Base-by-base conservation (phyloP, 2,329 filamentous ascomycete genomes). In the Trichophyton benhamiae region DNA sequence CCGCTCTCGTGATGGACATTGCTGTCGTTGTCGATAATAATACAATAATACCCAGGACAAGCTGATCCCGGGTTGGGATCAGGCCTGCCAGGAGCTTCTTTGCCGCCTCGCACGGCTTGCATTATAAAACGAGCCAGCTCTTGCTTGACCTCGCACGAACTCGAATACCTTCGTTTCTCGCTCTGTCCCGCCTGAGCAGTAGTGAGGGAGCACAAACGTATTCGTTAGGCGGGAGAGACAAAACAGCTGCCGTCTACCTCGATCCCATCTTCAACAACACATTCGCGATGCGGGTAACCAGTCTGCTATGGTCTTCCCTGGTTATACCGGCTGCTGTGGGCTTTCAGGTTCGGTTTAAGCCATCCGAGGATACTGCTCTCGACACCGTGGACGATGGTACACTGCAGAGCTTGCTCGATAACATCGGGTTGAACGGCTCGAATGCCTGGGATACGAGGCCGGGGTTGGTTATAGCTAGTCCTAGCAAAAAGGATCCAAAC, bases 381-480 rank as follows among this genome's bases (percentile, higher is more conserved):
- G 66, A 73, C 1, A 67, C 68, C 2, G 77, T 84, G 67, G 76
- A 74, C 46, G 69, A 72, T 0, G 72, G 80, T 64, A 78, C 82
- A 7, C 72, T 83, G n/a, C 76, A 82, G 64, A 78, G 80, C 22
- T 74, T 80, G 13, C 69, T 84, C 48, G 76, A 79, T 67, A 85
- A 84, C 66, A 81, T 83, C 61, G 82, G 82, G 5, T 68, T 80
- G 1, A 70, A 77, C 68, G 81, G 81, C 17, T 73, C 74, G 4
- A 74, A 76, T 60, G 80, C 76, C 6, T 65, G 72, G 22, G 81
- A 81, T 36, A 80, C 79, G 17, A 72, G 69, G 49, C 71, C 78
- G 2, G 82, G 82, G 33, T 75, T 81, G 61, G 77, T 84, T 8
- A 71, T 84, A 61, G 82, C 82, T 1, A 83, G 80, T 64, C 82